These are phyloP conservation scores for Psidium guajava DNA, from an alignment of 345 rosid species.

Conservation along the genomic window DNA sequence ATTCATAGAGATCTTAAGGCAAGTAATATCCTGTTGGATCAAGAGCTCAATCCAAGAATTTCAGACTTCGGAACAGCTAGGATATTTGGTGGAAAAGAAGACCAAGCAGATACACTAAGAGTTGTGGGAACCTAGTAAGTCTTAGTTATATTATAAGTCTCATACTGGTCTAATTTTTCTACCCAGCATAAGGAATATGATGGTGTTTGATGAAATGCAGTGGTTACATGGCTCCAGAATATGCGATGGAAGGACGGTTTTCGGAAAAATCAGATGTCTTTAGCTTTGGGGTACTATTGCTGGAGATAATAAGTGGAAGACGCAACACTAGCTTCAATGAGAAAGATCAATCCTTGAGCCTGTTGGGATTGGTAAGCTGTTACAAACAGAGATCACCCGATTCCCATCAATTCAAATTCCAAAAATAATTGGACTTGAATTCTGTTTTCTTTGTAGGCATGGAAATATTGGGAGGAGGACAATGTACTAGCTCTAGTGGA, in stretches of 20 bases:
- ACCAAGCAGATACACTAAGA: constrained; percentile 29
- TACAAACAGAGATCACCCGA: not conserved
- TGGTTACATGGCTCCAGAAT: constrained; percentile 44
- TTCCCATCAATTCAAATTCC: not conserved
- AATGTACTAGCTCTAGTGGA: not conserved
- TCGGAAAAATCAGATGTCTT: constrained; percentile 33
- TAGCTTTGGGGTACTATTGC: constrained; percentile 29
- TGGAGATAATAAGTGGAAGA: constrained; percentile 34
- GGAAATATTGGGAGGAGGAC: constrained; percentile 12
- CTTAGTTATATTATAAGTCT: not conserved
- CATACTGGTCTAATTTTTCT: not conserved
- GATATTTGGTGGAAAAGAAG: constrained; percentile 20
- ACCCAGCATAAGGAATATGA: not conserved
- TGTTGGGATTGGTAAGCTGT: constrained; percentile 21
- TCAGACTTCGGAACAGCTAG: constrained; percentile 39
- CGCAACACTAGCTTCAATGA: constrained; percentile 19
- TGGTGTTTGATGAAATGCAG: not conserved
- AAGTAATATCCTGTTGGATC: constrained; percentile 40
- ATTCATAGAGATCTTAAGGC: constrained; percentile 43
- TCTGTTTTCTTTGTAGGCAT: not conserved
- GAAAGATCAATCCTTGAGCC: constrained; percentile 10
- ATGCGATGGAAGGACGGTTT: constrained; percentile 28
- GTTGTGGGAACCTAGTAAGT: constrained; percentile 41
- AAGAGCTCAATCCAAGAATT: constrained; percentile 33
- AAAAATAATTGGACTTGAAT: not conserved